These are phyloP conservation scores for Avena atlantica DNA, from an alignment of 176 grass and related monocot species.

Conservation along the genomic window DNA sequence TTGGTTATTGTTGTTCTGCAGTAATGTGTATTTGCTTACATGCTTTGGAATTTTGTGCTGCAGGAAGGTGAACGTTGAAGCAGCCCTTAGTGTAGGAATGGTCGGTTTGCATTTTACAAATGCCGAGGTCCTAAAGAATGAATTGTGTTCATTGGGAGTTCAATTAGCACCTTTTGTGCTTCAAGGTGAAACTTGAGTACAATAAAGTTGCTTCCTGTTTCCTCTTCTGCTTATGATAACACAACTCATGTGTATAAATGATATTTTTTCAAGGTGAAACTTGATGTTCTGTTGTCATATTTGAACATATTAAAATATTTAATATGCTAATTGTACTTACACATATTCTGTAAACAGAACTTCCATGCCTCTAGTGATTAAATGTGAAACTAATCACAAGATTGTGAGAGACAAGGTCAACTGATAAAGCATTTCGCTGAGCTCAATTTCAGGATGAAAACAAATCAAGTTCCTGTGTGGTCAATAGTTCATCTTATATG, in stretches of 20 bases:
- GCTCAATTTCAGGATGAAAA: conserved; percentile 32
- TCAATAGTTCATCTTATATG: neutral
- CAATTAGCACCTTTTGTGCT: conserved; percentile 49
- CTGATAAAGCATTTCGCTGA: neutral
- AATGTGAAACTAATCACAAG: neutral
- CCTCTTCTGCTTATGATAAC: conserved; percentile 1
- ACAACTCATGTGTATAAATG: neutral
- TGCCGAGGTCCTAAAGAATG: conserved; percentile 61
- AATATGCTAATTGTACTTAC: neutral
- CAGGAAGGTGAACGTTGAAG: conserved; percentile 84
- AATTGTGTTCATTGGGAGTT: conserved; percentile 77
- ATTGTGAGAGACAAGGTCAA: neutral
- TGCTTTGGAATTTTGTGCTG: conserved; percentile 13
- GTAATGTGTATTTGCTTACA: neutral
- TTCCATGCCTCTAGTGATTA: neutral
- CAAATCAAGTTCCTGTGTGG: neutral
- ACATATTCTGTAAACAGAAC: neutral
- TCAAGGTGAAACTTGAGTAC: conserved; percentile 38
- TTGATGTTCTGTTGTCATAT: neutral
- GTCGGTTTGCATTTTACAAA: conserved; percentile 85
- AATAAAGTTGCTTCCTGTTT: conserved; percentile 32
- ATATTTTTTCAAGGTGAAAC: conserved; percentile 12
- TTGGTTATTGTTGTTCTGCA: conserved; percentile 14
- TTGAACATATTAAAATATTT: neutral
- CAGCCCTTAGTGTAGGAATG: conserved; percentile 78